Evolutionary conservation across 108 stramenopile species (phyloP), one percentile per base, ranked within the genome.

Genomic region (Nitzschia sp.): DNA sequence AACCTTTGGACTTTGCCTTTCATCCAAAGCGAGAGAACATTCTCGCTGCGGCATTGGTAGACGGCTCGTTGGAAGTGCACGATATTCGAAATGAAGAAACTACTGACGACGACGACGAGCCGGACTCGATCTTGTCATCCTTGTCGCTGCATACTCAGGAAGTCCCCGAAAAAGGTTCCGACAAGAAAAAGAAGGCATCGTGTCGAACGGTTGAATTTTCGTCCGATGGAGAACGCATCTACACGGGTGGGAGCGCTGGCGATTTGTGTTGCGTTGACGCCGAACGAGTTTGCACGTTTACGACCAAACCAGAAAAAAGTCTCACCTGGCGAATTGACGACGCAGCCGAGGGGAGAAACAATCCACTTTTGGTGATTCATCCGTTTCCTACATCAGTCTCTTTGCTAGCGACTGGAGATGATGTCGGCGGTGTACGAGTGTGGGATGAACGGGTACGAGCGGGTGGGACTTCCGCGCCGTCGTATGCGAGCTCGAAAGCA

Each of bases 1-100:
- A 95, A 70, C 90, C 93, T n/a, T 61, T 95, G 49, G 91, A 82
- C 64, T 67, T 95, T 23, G 76, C 82, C 1, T 95, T 95, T 66
- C 90, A 91, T 74, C 89, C 93, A 0, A 64, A 49, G 1, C 68
- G 68, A 26, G 71, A 82, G 27, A 62, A 80, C 36, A 38, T 95
- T 0, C 38, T 91, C n/a, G 89, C 89, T 9, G 86, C 85, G 0
- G 93, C 80, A 9, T 64, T 95, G 30, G 89, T 95, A 18, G 93
- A 95, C 65, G 93, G 93, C 19, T 87, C 87, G 18, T 72, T 95
- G 42, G 93, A 95, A 75, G 77, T 90, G 55, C 89, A 88, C 61
- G 87, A 93, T 49, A 58, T 90, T 48, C 80, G 46, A 46, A 56
- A 63, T 35, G 53, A 68, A 17, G 68, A 67, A 46, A 24, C 59